phyloP scores from a whole-genome alignment of 192 early-diverging fungal genomes.

The Podila verticillata region DNA sequence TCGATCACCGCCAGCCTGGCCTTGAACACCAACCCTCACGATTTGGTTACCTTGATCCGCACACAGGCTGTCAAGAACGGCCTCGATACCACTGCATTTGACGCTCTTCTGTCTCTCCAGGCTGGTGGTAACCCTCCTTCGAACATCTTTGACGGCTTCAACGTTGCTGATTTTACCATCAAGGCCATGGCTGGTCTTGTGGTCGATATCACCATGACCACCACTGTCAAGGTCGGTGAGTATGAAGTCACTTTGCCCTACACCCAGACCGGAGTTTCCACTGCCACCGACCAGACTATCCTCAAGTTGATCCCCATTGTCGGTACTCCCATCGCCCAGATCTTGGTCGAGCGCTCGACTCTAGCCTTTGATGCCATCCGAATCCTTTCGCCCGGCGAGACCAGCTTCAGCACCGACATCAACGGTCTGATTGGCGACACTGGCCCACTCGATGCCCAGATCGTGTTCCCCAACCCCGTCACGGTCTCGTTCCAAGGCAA shows the following conservation, averaged over 20 bases:
- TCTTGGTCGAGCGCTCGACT: slow-evolving; percentile 36
- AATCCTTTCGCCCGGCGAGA: slow-evolving; percentile 42
- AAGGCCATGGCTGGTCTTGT: slow-evolving; percentile 48
- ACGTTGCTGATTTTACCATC: slow-evolving; percentile 44
- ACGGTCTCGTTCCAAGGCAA: slow-evolving; percentile 47
- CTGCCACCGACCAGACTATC: slow-evolving; percentile 47
- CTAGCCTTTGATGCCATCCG: slow-evolving; percentile 46
- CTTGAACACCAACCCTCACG: slow-evolving; percentile 57
- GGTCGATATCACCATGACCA: slow-evolving; percentile 50
- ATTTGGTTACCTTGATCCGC: slow-evolving; percentile 50
- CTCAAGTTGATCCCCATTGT: slow-evolving; percentile 54
- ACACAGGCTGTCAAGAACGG: slow-evolving; percentile 41
- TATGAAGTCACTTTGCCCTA: slow-evolving; percentile 44
- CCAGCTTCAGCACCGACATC: slow-evolving; percentile 46
- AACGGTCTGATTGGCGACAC: slow-evolving; percentile 53
- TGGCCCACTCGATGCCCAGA: slow-evolving; percentile 59
- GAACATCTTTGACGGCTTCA: slow-evolving; percentile 45
- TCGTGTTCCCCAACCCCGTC: slow-evolving; percentile 54
- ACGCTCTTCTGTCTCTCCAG: slow-evolving; percentile 49
- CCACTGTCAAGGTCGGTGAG: slow-evolving; percentile 52
- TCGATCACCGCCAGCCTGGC: slow-evolving; percentile 38
- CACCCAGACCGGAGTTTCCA: slow-evolving; percentile 48
- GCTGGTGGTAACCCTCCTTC: slow-evolving; percentile 17
- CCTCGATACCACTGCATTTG: slow-evolving; percentile 49
- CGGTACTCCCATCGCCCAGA: slow-evolving; percentile 57